Conservation (phyloP, 345 rosid species). For the Citrus cavaleriei region DNA sequence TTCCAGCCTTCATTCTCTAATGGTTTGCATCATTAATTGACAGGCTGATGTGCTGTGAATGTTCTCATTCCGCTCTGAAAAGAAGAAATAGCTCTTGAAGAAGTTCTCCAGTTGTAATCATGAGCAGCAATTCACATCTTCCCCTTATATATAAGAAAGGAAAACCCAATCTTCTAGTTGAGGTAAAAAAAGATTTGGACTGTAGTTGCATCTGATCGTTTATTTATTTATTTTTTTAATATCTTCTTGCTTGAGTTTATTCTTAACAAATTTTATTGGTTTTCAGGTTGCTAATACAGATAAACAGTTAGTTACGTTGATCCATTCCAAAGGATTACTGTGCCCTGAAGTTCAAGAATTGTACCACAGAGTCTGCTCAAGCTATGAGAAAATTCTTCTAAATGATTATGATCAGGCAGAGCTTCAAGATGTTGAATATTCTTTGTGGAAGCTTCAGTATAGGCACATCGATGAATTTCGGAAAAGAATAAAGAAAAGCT, state of each 20-base stretch:
- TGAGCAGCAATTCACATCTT: constrained; percentile 27
- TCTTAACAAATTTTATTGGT: constrained; percentile 10
- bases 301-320: constrained; percentile 59
- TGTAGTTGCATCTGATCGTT: constrained; percentile 12
- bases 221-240: background rate
- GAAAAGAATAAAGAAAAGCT: constrained; percentile 44
- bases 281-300: constrained; percentile 63
- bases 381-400: constrained; percentile 57
- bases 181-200: constrained; percentile 40
- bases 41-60: constrained; percentile 4
- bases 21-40: background rate
- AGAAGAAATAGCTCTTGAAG: background rate
- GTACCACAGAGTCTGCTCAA: constrained; percentile 58
- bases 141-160: constrained; percentile 38
- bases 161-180: constrained; percentile 38
- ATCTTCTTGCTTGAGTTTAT: constrained; percentile 9
- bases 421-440: constrained; percentile 83
- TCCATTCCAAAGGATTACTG: constrained; percentile 49
- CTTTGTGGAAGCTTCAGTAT: constrained; percentile 86
- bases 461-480: constrained; percentile 89
- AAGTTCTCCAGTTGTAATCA: constrained; percentile 21
- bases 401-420: constrained; percentile 43
- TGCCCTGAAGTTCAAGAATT: constrained; percentile 50
- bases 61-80: background rate
- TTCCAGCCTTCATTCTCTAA: background rate